Conservation (phyloP, 306 rosid genomes). For the Adenanthera pavonina region DNA sequence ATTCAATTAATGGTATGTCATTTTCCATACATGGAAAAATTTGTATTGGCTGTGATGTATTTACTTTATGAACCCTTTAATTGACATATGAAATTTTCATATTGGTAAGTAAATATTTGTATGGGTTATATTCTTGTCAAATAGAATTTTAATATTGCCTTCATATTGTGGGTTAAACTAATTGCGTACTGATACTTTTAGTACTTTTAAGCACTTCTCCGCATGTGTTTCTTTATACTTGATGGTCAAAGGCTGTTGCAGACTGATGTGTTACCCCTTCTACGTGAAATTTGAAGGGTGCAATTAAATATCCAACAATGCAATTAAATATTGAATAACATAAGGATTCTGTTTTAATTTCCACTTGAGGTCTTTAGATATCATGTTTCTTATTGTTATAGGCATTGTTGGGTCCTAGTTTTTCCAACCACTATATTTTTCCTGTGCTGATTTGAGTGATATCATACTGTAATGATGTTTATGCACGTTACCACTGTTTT, state of each 20-base stretch:
- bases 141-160: neutral
- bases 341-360: neutral
- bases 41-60: neutral
- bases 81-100: too few species aligned
- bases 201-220: neutral
- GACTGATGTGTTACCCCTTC: neutral
- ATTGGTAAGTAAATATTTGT: neutral
- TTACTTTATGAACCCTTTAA: neutral
- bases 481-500: neutral
- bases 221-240: neutral
- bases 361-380: slow-evolving; percentile 8
- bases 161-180: neutral
- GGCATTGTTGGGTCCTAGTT: too few species aligned
- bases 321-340: neutral
- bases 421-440: too few species aligned
- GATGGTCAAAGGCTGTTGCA: neutral
- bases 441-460: too few species aligned
- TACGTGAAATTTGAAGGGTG: neutral
- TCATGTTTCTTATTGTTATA: too few species aligned
- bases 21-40: neutral
- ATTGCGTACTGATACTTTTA: neutral
- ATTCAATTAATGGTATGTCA: neutral
- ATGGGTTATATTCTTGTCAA: neutral
- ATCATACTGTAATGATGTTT: neutral
- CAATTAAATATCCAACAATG: neutral